phyloP scores from a whole-genome alignment of 2,329 filamentous ascomycete genomes.

The Fusarium sp. region DNA sequence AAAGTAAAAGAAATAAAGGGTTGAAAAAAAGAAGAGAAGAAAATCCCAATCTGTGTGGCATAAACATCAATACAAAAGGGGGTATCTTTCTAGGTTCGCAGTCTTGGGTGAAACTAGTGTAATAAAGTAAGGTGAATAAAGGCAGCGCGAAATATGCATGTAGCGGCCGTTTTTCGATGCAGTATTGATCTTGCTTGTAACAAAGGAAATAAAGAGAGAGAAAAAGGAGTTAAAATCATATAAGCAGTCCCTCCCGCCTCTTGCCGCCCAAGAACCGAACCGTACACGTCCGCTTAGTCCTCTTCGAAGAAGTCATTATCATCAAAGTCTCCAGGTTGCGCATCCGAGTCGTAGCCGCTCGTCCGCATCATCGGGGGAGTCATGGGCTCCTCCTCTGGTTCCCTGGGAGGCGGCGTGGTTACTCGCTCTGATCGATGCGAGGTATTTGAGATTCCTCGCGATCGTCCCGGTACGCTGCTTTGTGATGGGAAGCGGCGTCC shows the following conservation, averaged over 20 bases:
- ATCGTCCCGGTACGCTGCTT: conserved; percentile 39
- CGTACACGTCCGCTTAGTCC: conserved; percentile 43
- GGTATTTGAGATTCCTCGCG: conserved; percentile 45
- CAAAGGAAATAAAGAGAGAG: conserved; percentile 45
- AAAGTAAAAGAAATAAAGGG: conserved; percentile 19
- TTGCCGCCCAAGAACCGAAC: conserved; percentile 3
- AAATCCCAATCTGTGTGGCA: conserved; percentile 43
- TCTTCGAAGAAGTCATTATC: conserved; percentile 67
- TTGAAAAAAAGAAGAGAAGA: conserved; percentile 17
- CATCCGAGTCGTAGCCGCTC: conserved; percentile 67
- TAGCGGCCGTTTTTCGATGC: conserved; percentile 37
- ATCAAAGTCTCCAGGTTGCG: conserved; percentile 65
- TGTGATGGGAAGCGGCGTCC: conserved; percentile 65
- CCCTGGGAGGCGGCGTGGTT: conserved; percentile 51
- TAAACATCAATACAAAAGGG: conserved; percentile 50
- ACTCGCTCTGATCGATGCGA: conserved; percentile 40
- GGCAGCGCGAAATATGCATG: conserved; percentile 34
- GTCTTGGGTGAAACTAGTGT: conserved; percentile 43
- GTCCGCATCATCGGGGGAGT: conserved; percentile 69
- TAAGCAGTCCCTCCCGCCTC: conserved; percentile 6
- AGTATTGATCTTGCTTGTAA: conserved; percentile 34
- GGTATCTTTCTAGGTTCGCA: conserved; percentile 54
- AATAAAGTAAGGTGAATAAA: conserved; percentile 33
- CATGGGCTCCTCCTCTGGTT: conserved; percentile 54
- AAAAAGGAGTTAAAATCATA: conserved; percentile 11